Percentiles rank a stretch among this genome's conserved stretches.
These are phyloP conservation scores for Kokia cookei DNA, from an alignment of 441 rosid genomes.

Conservation along the genomic window DNA sequence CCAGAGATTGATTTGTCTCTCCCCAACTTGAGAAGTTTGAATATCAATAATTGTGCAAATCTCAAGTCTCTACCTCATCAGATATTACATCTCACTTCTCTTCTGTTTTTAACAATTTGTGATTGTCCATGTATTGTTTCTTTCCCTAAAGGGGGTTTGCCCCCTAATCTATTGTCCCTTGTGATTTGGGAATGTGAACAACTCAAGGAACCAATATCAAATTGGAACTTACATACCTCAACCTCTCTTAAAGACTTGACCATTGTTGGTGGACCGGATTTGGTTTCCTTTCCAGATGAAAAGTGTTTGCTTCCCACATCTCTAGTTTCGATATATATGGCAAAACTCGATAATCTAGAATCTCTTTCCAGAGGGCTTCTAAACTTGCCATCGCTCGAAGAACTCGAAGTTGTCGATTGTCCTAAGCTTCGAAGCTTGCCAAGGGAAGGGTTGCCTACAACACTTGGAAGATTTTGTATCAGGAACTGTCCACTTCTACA, in stretches of 20 bases:
- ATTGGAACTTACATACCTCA: not conserved
- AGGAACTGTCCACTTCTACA: not conserved
- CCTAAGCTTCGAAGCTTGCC: not conserved
- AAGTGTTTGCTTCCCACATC: slow-evolving; percentile 5
- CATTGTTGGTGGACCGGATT: not conserved
- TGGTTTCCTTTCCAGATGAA: slow-evolving; percentile 8
- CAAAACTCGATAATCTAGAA: not conserved
- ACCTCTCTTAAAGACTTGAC: not conserved
- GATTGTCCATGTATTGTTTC: slow-evolving; percentile 16
- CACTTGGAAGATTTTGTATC: slow-evolving; percentile 2
- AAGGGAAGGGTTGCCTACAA: not conserved
- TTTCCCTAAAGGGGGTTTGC: slow-evolving; percentile 25
- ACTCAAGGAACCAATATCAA: not conserved
- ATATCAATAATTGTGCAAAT: slow-evolving; percentile 4
- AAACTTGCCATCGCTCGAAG: slow-evolving; percentile 6
- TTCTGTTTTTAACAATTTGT: slow-evolving; percentile 9
- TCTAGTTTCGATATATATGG: not conserved
- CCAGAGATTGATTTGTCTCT: not conserved
- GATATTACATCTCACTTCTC: slow-evolving; percentile 19
- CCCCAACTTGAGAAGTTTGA: not conserved
- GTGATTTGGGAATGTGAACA: slow-evolving; percentile 8
- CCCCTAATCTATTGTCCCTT: slow-evolving; percentile 10
- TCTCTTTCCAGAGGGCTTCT: not conserved
- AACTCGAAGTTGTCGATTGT: not conserved
- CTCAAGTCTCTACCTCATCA: slow-evolving; percentile 20